phyloP scores from a whole-genome alignment of 2,329 filamentous ascomycete species.

The Metarhizium album region DNA sequence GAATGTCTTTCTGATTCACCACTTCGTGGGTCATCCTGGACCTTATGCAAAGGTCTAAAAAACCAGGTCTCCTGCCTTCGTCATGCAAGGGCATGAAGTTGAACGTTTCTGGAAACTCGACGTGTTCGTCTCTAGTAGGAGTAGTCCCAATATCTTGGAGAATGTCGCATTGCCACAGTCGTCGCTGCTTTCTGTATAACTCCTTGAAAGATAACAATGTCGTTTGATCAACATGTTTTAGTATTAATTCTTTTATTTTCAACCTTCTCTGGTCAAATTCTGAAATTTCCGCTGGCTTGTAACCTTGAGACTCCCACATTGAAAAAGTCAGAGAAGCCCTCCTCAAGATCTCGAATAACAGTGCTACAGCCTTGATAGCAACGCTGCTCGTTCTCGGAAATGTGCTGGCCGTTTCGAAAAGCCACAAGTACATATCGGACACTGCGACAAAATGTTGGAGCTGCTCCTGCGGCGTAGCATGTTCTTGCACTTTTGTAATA shows the following conservation, averaged over 20 bases:
- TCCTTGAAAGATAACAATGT: neutral
- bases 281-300: too few species aligned
- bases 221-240: neutral
- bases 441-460: neutral
- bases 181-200: neutral
- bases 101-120: too few species aligned
- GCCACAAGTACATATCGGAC: neutral
- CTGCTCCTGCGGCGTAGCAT: neutral
- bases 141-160: too few species aligned
- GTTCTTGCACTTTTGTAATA: neutral
- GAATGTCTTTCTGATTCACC: neutral
- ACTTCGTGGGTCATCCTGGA: too few species aligned
- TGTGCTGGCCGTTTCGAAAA: neutral
- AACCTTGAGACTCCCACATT: neutral
- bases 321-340: too few species aligned
- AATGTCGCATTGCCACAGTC: too few species aligned
- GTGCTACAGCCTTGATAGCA: neutral
- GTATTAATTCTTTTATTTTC: too few species aligned
- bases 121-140: too few species aligned
- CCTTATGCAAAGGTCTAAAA: too few species aligned
- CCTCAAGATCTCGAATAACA: neutral
- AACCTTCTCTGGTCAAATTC: rapidly evolving
- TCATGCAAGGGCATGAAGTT: too few species aligned
- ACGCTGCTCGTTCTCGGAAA: neutral
- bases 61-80: too few species aligned